A percentile compares a stretch with the other conserved stretches of the same genome.
Conservation (phyloP, 371 early-diverging fungal species). For the Dinochytrium kinnereticum region DNA sequence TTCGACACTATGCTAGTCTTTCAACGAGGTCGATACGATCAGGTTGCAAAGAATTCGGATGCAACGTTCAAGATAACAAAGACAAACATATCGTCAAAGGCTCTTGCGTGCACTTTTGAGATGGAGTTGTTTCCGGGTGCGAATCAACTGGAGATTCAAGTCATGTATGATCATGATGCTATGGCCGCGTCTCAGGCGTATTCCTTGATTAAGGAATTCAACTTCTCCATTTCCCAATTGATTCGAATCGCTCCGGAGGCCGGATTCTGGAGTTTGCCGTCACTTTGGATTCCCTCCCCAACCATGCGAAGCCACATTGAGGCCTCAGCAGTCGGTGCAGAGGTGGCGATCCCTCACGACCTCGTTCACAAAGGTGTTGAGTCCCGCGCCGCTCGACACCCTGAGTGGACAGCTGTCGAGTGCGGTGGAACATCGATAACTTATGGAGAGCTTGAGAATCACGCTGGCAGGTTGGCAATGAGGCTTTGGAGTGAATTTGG, state of each 20-base stretch:
- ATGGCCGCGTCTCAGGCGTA: not conserved
- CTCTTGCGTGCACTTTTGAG: constrained; percentile 1
- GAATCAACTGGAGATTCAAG: not conserved
- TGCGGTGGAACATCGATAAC: not conserved
- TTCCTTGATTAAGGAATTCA: not conserved
- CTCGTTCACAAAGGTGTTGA: constrained; percentile 9
- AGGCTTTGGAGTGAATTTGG: constrained; percentile 6
- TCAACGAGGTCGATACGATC: too few relatives aligned
- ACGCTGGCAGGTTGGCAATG: constrained; percentile 18
- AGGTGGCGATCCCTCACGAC: not conserved
- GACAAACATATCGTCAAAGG: not conserved
- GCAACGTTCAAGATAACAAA: constrained; percentile 6
- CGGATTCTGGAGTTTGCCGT: not conserved
- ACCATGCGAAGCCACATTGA: not conserved
- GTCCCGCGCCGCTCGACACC: not conserved
- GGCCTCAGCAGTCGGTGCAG: not conserved
- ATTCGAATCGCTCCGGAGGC: not conserved
- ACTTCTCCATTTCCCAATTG: not conserved
- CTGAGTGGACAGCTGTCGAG: constrained; percentile 9
- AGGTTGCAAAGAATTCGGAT: too few relatives aligned
- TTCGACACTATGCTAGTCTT: constrained; percentile 23
- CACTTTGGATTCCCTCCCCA: not conserved
- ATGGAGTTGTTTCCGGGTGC: not conserved
- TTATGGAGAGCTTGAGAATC: constrained; percentile 19
- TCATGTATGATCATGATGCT: not conserved